Conservation (phyloP, 2,329 filamentous ascomycete genomes). For the Trichoderma harzianum region DNA sequence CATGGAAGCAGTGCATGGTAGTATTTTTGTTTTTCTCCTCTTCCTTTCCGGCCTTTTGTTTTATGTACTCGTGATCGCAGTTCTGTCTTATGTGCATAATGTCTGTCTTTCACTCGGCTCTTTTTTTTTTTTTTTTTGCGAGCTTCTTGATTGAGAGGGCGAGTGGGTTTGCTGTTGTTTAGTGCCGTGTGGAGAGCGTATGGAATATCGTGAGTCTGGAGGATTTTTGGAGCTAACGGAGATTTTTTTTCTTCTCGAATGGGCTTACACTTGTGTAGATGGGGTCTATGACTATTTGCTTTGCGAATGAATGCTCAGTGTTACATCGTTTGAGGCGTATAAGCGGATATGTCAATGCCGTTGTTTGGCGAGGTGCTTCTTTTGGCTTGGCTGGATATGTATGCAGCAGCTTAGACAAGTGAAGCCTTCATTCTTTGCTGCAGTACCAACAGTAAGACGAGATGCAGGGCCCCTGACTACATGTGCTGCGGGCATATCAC, state of each 20-base stretch:
- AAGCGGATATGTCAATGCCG: background rate
- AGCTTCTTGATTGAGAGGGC: constrained; percentile 1
- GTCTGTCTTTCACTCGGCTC: background rate
- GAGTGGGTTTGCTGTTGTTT: background rate
- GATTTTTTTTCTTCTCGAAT: background rate
- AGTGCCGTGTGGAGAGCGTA: background rate
- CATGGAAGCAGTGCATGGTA: background rate
- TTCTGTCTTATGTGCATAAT: constrained; percentile 4
- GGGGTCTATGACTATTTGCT: background rate
- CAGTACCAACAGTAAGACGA: background rate
- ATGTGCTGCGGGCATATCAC: background rate
- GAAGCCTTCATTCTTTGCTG: background rate
- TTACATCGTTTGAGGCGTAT: background rate
- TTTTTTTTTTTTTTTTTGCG: background rate
- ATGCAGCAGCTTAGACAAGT: background rate
- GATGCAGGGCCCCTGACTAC: background rate
- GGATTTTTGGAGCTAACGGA: background rate
- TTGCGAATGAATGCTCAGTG: background rate
- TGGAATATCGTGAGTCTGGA: background rate
- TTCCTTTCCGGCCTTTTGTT: background rate
- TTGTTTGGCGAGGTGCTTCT: background rate
- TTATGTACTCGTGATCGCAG: background rate
- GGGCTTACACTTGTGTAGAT: too few species aligned
- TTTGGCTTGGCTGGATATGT: background rate
- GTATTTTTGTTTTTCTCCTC: background rate